Evolutionary conservation across 495 filamentous ascomycete species (phyloP).

Genomic region (Cladorrhinum samala): DNA sequence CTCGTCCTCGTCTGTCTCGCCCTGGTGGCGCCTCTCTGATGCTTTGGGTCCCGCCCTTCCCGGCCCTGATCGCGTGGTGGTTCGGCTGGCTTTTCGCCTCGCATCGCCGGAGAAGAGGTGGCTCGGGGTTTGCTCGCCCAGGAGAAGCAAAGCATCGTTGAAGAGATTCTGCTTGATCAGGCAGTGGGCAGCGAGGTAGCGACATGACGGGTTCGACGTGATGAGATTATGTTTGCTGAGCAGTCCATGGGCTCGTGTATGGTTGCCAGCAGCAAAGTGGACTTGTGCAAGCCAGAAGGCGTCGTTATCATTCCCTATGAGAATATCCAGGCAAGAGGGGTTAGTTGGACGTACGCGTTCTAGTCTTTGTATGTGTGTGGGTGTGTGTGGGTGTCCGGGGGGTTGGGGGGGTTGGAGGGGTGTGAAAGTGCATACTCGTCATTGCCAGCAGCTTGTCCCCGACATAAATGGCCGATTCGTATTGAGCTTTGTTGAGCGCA

Average conservation of each 20-base stretch:
- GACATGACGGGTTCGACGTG: constrained; percentile 72
- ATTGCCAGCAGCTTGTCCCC: constrained; percentile 93
- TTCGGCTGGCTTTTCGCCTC: constrained; percentile 48
- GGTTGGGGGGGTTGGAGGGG: neutral
- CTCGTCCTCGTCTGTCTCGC: constrained; percentile 64
- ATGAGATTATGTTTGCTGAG: constrained; percentile 81
- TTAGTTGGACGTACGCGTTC: no score
- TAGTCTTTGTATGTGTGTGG: neutral
- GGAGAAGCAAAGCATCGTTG: constrained; percentile 77
- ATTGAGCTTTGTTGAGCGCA: constrained; percentile 86
- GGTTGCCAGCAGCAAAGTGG: constrained; percentile 90
- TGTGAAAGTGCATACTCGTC: no score
- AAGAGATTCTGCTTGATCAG: constrained; percentile 84
- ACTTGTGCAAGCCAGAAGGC: constrained; percentile 28
- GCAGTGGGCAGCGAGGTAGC: constrained; percentile 89
- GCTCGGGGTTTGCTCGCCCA: constrained; percentile 87
- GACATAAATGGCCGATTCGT: constrained; percentile 92
- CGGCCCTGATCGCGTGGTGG: constrained; percentile 37
- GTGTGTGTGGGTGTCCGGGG: neutral
- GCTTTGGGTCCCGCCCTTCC: constrained; percentile 32
- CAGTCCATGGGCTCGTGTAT: constrained; percentile 78
- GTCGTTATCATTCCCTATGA: constrained; percentile 9
- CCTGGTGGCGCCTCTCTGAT: constrained; percentile 44
- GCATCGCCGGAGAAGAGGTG: constrained; percentile 67
- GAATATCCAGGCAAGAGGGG: neutral